Evolutionary conservation across 139 green algal species (phyloP), one percentile per base, ranked within the genome.

Genomic region (Nannochloris sp.): DNA sequence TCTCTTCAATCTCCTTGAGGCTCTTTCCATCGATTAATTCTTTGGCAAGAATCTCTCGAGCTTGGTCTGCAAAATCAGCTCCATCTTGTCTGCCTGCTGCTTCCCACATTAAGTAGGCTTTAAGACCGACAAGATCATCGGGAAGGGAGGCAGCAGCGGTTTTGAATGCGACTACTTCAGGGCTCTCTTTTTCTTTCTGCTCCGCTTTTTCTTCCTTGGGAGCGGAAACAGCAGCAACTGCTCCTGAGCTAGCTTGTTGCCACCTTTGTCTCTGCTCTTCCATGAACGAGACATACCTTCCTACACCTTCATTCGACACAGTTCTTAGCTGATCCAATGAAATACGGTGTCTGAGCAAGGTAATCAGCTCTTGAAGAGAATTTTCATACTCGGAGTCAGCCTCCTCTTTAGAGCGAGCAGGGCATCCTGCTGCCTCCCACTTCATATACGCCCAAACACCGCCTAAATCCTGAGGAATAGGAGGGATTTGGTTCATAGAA

Each of bases 391-490:
- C 81, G 32, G 48, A 9, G 54, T 88, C 81, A 13, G 77, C 77
- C 32, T 90, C 81, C n/a, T 80, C 61, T 61, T 83, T 54, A 24
- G 45, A 61, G 35, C 81, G 70, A 67, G 85, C 79, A 24, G 84
- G 84, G 68, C 81, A 90, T 32, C 90, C 90, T 13, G 75, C 70
- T 25, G 73, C 32, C 75, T 95, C 89, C 91, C 92, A 98, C 37
- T 89, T 85, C 25, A 99, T 81, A 80, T 96, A 99, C 0, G 94
- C 83, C 85, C 92, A 96, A 60, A 97, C 90, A 61, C 89, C 87
- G 46, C 86, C 88, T 61, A 99, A 82, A 35, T 97, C 86, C 33
- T 89, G 75, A 3, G 92, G 90, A 37, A 96, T 66, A 39, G 86
- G 63, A 3, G 72, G 69, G 19, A 87, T 56, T 32, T 64, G 15